Percentiles rank a stretch among this genome's conserved stretches.
Evolutionary conservation across 805 yeast genomes (phyloP).

Genomic region (Monosporozyma servazzii): DNA sequence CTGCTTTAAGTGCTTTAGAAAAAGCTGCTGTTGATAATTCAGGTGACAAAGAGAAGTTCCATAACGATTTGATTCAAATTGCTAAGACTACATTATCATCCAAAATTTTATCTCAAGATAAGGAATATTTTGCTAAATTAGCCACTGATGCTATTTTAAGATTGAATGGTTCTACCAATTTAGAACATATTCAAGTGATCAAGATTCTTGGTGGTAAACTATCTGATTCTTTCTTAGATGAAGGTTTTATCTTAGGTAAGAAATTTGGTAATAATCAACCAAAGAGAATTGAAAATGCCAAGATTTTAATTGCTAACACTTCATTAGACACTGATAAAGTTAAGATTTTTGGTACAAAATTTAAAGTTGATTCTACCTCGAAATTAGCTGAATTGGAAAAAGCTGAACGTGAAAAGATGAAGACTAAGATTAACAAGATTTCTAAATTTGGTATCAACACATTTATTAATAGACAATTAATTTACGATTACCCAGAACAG

Average conservation of each 20-base stretch:
- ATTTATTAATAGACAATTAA: constrained; percentile 91
- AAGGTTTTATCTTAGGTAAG: constrained; percentile 88
- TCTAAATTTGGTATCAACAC: constrained; percentile 78
- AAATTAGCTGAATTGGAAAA: constrained; percentile 89
- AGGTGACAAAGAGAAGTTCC: constrained; percentile 46
- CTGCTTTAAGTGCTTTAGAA: constrained; percentile 77
- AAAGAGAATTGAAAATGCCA: constrained; percentile 71
- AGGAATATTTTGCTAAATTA: constrained; percentile 74
- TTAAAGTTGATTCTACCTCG: constrained; percentile 89
- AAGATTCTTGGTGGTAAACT: constrained; percentile 90
- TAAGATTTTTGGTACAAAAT: constrained; percentile 94
- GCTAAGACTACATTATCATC: constrained; percentile 92
- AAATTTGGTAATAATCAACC: constrained; percentile 93
- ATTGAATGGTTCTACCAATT: constrained; percentile 75
- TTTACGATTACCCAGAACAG: constrained; percentile 97
- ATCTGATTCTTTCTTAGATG: constrained; percentile 87
- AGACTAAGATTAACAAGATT: constrained; percentile 77
- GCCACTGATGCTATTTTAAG: constrained; percentile 93
- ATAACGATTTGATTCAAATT: constrained; percentile 71
- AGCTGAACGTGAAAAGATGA: constrained; percentile 93
- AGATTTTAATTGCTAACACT: constrained; percentile 87
- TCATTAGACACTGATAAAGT: constrained; percentile 96
- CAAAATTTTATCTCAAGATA: constrained; percentile 90
- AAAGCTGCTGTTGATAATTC: constrained; percentile 69
- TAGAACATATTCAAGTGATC: constrained; percentile 87